phyloP scores from a whole-genome alignment of 441 rosid species.

The Flueggea neowawraea region DNA sequence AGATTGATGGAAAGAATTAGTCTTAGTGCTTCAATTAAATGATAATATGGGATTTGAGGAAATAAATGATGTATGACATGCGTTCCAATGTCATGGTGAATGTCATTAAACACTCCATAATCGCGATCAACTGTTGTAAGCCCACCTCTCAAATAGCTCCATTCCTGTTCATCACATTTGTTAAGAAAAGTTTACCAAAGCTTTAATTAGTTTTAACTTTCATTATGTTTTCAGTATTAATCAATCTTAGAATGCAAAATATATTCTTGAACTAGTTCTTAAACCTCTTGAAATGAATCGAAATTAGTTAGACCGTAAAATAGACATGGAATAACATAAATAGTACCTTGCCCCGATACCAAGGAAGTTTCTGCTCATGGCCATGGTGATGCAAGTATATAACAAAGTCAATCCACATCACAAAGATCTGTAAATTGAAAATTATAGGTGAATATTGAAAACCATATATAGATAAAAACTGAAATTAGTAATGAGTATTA shows the following conservation, averaged over 20 bases:
- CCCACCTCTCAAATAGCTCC: conserved; percentile 93
- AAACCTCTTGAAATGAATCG: not conserved
- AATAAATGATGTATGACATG: conserved; percentile 90
- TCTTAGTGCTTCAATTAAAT: conserved; percentile 72
- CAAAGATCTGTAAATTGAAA: conserved; percentile 44
- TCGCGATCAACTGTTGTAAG: conserved; percentile 88
- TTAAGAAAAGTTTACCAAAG: not conserved
- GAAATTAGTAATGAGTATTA: no score
- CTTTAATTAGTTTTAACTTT: not conserved
- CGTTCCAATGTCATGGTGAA: conserved; percentile 94
- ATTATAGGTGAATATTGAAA: no score
- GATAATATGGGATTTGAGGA: conserved; percentile 95
- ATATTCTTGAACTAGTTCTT: not conserved
- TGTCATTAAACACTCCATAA: conserved; percentile 67
- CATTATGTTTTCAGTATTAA: no score
- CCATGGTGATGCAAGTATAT: conserved; percentile 96
- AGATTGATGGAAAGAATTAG: no score
- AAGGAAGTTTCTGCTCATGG: conserved; percentile 70
- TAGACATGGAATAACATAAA: no score
- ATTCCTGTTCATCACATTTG: conserved; percentile 48
- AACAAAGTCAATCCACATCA: conserved; percentile 80
- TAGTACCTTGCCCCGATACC: conserved; percentile 88
- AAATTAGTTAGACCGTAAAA: no score
- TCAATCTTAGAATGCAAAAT: no score
- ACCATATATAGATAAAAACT: no score